These are phyloP conservation scores for Claviceps sp. DNA, from an alignment of 2,329 filamentous ascomycete genomes.

Conservation along the genomic window DNA sequence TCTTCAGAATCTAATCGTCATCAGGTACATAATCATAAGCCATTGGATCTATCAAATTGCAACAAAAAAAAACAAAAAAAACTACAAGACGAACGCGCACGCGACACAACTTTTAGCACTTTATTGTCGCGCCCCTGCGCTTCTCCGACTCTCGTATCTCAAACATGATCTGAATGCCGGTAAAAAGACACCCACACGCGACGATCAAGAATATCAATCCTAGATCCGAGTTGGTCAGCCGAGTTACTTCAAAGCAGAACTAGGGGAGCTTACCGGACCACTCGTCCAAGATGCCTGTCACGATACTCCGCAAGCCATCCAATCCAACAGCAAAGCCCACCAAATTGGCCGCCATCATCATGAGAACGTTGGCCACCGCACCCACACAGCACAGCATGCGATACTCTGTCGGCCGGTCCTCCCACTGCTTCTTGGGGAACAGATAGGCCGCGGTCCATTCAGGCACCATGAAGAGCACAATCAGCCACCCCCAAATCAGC, in stretches of 20 bases:
- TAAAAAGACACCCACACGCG: conserved; percentile 64
- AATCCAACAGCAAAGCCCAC: conserved; percentile 89
- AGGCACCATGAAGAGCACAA: conserved; percentile 86
- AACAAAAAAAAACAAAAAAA: too few species aligned
- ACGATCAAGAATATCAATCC: conserved; percentile 60
- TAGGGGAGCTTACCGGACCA: conserved; percentile 42
- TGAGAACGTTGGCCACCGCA: conserved; percentile 69
- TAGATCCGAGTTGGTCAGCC: conserved; percentile 10
- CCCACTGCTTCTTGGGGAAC: conserved; percentile 65
- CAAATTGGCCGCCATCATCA: conserved; percentile 93
- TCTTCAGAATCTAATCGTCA: too few species aligned
- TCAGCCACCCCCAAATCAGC: conserved; percentile 92
- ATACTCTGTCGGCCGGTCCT: conserved; percentile 55
- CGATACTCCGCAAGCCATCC: conserved; percentile 68
- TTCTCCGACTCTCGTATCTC: conserved; percentile 79
- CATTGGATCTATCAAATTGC: too few species aligned
- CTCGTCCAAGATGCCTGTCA: conserved; percentile 62
- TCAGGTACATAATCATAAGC: too few species aligned
- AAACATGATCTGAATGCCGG: conserved; percentile 90
- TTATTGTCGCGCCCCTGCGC: conserved; percentile 67
- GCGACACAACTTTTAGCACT: conserved; percentile 35
- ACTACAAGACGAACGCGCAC: neutral
- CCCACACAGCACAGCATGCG: conserved; percentile 70
- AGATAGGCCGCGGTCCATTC: conserved; percentile 60
- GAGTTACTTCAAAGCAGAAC: too few species aligned